These are phyloP conservation scores for Dimocarpus longan DNA, from an alignment of 345 rosid species.

Conservation along the genomic window DNA sequence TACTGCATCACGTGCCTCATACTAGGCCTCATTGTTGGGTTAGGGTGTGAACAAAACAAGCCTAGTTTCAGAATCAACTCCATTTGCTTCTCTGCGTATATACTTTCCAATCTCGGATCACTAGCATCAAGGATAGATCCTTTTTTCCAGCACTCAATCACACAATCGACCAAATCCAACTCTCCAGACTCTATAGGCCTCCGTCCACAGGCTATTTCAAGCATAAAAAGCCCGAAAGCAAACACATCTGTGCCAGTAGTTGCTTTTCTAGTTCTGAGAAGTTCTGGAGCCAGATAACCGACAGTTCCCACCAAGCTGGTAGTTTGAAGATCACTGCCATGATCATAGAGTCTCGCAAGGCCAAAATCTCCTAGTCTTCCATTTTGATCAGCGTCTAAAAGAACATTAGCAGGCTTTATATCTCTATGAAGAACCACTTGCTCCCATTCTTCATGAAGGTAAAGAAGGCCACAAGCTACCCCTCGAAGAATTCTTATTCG, in stretches of 20 bases:
- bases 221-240: not conserved
- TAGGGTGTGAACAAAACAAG: conserved; percentile 31
- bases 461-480: conserved; percentile 34
- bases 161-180: conserved; percentile 36
- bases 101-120: conserved; percentile 26
- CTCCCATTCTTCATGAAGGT: conserved; percentile 51
- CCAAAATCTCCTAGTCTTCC: conserved; percentile 53
- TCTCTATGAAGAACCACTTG: conserved; percentile 51
- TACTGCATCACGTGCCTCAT: conserved; percentile 30
- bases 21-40: conserved; percentile 30
- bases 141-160: conserved; percentile 21
- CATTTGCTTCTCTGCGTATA: conserved; percentile 33
- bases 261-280: conserved; percentile 32
- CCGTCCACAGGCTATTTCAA: not conserved
- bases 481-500: conserved; percentile 43
- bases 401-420: conserved; percentile 42
- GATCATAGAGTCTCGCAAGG: conserved; percentile 40
- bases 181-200: conserved; percentile 30
- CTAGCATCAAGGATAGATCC: conserved; percentile 27
- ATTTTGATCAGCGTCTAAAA: conserved; percentile 39
- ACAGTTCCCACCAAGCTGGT: conserved; percentile 45
- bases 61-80: conserved; percentile 37
- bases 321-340: conserved; percentile 31
- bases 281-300: conserved; percentile 57
- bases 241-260: not conserved